Evolutionary conservation across 805 yeast genomes (phyloP).

Genomic region (Hanseniaspora pseudoguilliermondii): DNA sequence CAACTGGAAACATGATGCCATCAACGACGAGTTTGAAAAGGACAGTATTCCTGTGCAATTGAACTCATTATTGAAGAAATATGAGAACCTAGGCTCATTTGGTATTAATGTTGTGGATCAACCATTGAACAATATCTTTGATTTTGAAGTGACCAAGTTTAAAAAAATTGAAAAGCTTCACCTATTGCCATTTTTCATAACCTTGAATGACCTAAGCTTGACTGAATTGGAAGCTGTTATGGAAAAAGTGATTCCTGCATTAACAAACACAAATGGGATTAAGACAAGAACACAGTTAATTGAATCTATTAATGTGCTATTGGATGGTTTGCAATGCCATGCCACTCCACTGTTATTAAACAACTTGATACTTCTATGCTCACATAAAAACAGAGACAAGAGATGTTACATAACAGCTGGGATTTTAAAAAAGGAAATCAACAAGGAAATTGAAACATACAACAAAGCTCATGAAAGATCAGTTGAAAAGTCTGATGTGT

Average conservation of each 20-base stretch:
- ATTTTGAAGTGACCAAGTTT: not conserved
- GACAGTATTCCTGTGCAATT: slow-evolving; percentile 34
- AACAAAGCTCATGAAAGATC: not conserved
- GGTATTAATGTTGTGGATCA: slow-evolving; percentile 7
- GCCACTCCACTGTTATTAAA: slow-evolving; percentile 23
- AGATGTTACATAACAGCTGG: slow-evolving; percentile 93
- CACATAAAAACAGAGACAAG: slow-evolving; percentile 84
- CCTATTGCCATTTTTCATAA: slow-evolving; percentile 9
- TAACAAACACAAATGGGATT: slow-evolving; percentile 24
- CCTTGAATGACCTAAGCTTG: slow-evolving; percentile 30
- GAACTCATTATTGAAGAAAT: slow-evolving; percentile 26
- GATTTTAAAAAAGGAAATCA: slow-evolving; percentile 67
- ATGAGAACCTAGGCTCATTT: slow-evolving; percentile 30
- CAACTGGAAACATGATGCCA: slow-evolving; percentile 77
- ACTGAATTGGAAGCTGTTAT: slow-evolving; percentile 36
- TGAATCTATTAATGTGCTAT: slow-evolving; percentile 14
- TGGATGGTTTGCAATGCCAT: slow-evolving; percentile 24
- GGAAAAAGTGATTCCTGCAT: slow-evolving; percentile 31
- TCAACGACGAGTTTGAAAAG: slow-evolving; percentile 28
- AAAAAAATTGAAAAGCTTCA: slow-evolving; percentile 7
- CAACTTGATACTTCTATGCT: slow-evolving; percentile 57
- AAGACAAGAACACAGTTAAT: slow-evolving; percentile 17
- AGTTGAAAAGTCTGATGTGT: slow-evolving; percentile 28
- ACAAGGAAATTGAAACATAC: slow-evolving; percentile 24
- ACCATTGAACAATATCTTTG: slow-evolving; percentile 6